These are phyloP conservation scores for Chlorella sp. DNA, from an alignment of 139 green algal species.

Conservation along the genomic window DNA sequence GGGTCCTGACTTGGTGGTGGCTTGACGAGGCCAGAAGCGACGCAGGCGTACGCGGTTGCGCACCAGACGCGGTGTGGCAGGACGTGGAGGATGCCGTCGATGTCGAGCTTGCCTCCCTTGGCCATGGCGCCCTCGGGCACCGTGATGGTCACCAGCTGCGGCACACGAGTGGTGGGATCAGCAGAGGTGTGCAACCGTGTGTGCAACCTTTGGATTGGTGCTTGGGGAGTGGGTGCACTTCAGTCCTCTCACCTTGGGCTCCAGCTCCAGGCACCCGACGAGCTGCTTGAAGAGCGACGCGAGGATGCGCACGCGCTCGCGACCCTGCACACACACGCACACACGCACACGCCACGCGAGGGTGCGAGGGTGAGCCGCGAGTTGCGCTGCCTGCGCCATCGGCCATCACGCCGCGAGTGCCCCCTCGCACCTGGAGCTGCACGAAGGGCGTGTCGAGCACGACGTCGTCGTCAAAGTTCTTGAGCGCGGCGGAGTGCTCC, in stretches of 20 bases:
- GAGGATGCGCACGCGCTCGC: conserved; percentile 4
- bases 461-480: conserved; percentile 11
- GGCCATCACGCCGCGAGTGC: no score
- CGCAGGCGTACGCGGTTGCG: no score
- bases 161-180: background rate
- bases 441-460: conserved; percentile 13
- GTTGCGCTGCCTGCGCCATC: no score
- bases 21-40: no score
- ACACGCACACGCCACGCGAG: no score
- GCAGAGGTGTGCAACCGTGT: no score
- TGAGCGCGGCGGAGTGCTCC: background rate
- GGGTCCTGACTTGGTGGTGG: no score
- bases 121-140: background rate
- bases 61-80: conserved; percentile 11
- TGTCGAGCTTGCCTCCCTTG: conserved; percentile 8
- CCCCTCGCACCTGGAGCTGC: conserved; percentile 3
- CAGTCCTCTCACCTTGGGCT: no score
- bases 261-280: conserved; percentile 8
- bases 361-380: no score
- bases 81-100: conserved; percentile 13
- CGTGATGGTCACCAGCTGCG: conserved; percentile 11
- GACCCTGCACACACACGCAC: conserved; percentile 1
- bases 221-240: no score
- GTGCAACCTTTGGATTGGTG: no score
- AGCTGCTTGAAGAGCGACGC: conserved; percentile 5